Evolutionary conservation across 805 yeast genomes (phyloP), one percentile per base, ranked within the genome.

Genomic region (Sporopachydermia lactativora): DNA sequence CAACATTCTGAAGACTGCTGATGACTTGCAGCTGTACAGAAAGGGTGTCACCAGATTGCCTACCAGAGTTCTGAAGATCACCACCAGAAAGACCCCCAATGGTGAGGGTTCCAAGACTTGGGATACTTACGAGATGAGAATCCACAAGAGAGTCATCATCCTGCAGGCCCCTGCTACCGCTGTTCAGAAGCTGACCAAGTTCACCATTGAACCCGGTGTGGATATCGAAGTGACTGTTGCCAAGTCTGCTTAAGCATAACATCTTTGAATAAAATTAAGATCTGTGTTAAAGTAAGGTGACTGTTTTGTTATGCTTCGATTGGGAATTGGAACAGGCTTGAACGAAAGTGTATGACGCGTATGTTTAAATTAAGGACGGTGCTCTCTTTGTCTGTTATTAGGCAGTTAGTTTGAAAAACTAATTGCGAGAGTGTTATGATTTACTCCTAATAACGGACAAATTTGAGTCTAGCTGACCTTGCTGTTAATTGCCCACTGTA

Each of bases 91-190:
- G 88, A 82, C 98, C 65, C 99, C 99, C 64, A 94, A 94, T 71
- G 99, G 99, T 92, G 96, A 92, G 77, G 99, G 99, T 92, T 92
- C 98, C 60, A 92, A 92, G 89, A 92, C 99, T 62, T 92, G 96
- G 96, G 99, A 92, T 68, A 75, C 94, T 61, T 92, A 79, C 71
- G 98, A 92, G 78, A 82, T 92, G 95, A 89, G 96, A 82, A 86
- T 92, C 78, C 98, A 92, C 95, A 92, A 92, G 94, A 88, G 99
- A 75, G 81, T 85, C 70, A 85, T 92, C 64, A 96, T 88, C 75
- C 78, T 92, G 69, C 89, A 83, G 72, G 95, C 97, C 54, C 95
- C 96, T 70, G 84, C 95, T 63, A 71, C 75, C 52, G 68, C 77
- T 55, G 95, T 89, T 70, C 86, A 82, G 82, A 82, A 80, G 72